Conservation (phyloP, 768 basidiomycete genomes). For the Termitomyces sp. region DNA sequence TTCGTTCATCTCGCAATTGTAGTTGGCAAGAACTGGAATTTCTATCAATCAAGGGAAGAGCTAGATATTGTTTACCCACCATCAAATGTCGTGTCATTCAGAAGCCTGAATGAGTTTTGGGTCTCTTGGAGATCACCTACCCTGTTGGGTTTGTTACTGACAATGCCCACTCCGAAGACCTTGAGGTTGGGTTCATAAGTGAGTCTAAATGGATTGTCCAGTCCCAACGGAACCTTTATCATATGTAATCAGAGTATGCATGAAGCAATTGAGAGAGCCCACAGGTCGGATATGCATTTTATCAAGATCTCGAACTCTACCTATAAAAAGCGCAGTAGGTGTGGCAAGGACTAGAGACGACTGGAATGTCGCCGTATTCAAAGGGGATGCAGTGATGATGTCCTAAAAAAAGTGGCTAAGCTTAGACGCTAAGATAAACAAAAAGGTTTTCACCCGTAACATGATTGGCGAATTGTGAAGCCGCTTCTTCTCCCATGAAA, state of each 20-base stretch:
- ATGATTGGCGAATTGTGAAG: slow-evolving; percentile 67
- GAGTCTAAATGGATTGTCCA: slow-evolving; percentile 67
- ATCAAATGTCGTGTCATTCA: slow-evolving; percentile 61
- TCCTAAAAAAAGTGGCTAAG: slow-evolving; percentile 28
- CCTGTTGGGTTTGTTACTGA: slow-evolving; percentile 46
- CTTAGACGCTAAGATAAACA: neutral
- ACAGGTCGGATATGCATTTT: slow-evolving; percentile 82
- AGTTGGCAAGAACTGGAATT: slow-evolving; percentile 39
- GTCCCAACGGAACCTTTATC: slow-evolving; percentile 61
- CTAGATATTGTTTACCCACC: slow-evolving; percentile 27
- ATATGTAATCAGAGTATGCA: neutral
- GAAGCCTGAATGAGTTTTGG: slow-evolving; percentile 55
- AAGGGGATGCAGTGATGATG: slow-evolving; percentile 42
- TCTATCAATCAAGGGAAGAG: neutral
- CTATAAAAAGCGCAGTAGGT: slow-evolving; percentile 53
- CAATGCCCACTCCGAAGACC: slow-evolving; percentile 64
- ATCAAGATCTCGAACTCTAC: slow-evolving; percentile 59
- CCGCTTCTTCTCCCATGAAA: slow-evolving; percentile 63
- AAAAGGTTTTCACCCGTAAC: slow-evolving; percentile 44
- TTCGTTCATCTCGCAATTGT: slow-evolving; percentile 48
- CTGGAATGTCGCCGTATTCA: slow-evolving; percentile 45
- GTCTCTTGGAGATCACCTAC: slow-evolving; percentile 43
- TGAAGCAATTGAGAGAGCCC: slow-evolving; percentile 13
- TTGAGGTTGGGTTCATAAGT: slow-evolving; percentile 49
- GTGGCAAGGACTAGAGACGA: slow-evolving; percentile 58